These are phyloP conservation scores for Bolboschoenoplectus hybrid DNA, from an alignment of 202 grass and related monocot species.

Conservation along the genomic window DNA sequence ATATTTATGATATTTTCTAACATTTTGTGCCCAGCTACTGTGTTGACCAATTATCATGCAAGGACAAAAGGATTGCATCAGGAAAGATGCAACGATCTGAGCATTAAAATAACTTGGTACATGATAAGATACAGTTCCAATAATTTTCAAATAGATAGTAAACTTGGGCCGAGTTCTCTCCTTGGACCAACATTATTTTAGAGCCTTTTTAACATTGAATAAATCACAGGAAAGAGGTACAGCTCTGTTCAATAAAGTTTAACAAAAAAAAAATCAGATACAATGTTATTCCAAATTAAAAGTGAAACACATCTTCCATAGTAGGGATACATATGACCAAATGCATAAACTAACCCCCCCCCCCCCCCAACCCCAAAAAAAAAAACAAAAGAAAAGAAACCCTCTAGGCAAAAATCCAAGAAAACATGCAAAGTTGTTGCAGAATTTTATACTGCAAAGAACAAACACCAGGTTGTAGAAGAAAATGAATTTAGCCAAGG, in stretches of 20 bases:
- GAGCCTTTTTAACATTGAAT: background rate
- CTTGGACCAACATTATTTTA: background rate
- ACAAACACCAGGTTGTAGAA: background rate
- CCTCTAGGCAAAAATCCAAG: background rate
- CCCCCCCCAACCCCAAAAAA: background rate
- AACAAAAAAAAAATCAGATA: background rate
- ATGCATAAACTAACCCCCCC: background rate
- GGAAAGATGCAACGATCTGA: background rate
- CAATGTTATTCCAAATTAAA: background rate
- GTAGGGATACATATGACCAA: background rate
- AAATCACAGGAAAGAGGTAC: background rate
- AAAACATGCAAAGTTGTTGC: background rate
- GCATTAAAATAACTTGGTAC: background rate
- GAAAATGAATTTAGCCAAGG: slow-evolving; percentile 39
- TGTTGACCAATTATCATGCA: slow-evolving; percentile 35
- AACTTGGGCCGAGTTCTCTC: background rate
- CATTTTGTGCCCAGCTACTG: slow-evolving; percentile 30
- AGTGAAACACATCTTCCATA: background rate
- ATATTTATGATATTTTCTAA: slow-evolving; percentile 17
- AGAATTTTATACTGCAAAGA: slow-evolving; percentile 13
- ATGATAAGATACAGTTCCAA: background rate
- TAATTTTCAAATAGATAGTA: background rate
- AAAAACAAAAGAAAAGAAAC: background rate
- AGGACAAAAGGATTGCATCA: slow-evolving; percentile 31
- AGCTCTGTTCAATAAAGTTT: background rate